Percentiles rank a stretch among this genome's conserved stretches.
phyloP scores from a whole-genome alignment of 495 filamentous ascomycete species.

The Aspergillus bertholletiae region DNA sequence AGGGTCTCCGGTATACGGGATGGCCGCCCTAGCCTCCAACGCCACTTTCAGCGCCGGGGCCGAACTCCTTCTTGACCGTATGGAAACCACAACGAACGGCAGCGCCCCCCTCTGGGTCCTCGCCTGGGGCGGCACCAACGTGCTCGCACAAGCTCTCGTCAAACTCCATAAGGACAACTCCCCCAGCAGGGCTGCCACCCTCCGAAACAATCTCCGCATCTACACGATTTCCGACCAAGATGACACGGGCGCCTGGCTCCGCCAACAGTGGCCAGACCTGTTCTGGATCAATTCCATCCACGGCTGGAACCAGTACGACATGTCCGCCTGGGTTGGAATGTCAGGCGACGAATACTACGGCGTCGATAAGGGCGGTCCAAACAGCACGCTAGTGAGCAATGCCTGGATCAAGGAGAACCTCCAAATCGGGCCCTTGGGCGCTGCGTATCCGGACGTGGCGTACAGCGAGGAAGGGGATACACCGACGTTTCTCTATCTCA shows the following conservation, averaged over 20 bases:
- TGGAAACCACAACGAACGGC: conserved; percentile 13
- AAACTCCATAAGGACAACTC: conserved; percentile 21
- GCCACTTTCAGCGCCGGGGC: conserved; percentile 26
- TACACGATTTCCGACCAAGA: conserved; percentile 49
- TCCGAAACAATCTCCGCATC: conserved; percentile 34
- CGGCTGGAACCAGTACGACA: conserved; percentile 38
- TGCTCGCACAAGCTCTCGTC: conserved; percentile 37
- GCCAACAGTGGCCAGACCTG: conserved; percentile 36
- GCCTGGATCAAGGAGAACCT: conserved; percentile 40
- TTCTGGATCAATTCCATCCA: conserved; percentile 42
- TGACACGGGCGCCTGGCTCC: conserved; percentile 42
- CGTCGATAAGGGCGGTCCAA: conserved; percentile 39
- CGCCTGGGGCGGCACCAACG: conserved; percentile 44
- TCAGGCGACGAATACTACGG: conserved; percentile 34
- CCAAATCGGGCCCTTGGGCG: conserved; percentile 39
- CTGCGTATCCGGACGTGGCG: conserved; percentile 33
- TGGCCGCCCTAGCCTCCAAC: conserved; percentile 13
- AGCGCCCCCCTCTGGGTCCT: conserved; percentile 35
- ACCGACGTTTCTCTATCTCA: conserved; percentile 38
- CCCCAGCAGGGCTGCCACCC: conserved; percentile 16
- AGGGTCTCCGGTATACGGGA: conserved; percentile 31
- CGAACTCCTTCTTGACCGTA: conserved; percentile 25
- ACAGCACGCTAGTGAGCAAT: conserved; percentile 26
- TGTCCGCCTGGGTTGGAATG: conserved; percentile 43
- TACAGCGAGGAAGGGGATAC: conserved; percentile 44